Conservation (phyloP, 2,329 filamentous ascomycete genomes). For the Dryadomyces sulphureus region DNA sequence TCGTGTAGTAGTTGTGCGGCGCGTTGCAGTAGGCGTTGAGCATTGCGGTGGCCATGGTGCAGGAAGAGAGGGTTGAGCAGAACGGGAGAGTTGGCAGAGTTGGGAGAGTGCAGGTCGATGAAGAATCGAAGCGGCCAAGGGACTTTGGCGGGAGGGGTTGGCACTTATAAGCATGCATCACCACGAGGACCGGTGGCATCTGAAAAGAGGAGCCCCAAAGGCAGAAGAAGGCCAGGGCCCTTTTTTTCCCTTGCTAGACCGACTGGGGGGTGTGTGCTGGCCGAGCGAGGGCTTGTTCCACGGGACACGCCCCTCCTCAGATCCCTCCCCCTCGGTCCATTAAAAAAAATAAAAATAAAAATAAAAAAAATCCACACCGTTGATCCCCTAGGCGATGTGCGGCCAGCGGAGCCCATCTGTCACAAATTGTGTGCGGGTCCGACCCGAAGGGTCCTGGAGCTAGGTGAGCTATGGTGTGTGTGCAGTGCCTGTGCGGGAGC, state of each 20-base stretch:
- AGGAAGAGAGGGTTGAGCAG: neutral
- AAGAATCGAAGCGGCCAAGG: neutral
- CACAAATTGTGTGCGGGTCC: conserved; percentile 40
- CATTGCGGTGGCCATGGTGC: conserved; percentile 22
- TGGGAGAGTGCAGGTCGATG: conserved; percentile 11
- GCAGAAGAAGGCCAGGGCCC: neutral
- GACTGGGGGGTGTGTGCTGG: neutral
- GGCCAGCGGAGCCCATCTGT: conserved; percentile 29
- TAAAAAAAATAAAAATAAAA: neutral
- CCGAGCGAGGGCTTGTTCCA: neutral
- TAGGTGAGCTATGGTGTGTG: too few relatives aligned
- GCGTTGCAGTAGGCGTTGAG: conserved; percentile 27
- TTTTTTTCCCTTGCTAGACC: neutral
- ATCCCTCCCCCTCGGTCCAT: conserved; percentile 3
- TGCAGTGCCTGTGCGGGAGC: too few relatives aligned
- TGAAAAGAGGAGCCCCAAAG: neutral
- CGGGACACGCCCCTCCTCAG: conserved; percentile 2
- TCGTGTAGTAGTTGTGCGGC: conserved; percentile 20
- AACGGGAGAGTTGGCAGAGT: neutral
- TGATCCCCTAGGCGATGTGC: conserved; percentile 31
- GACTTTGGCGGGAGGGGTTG: conserved; percentile 23
- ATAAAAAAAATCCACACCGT: conserved; percentile 15
- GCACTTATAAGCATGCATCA: conserved; percentile 28
- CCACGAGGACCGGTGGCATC: conserved; percentile 15
- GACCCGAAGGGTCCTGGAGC: conserved; percentile 11